Evolutionary conservation across 1,284 basidiomycete genomes (phyloP), one percentile per base, ranked within the genome.

Genomic region (Pseudozyma tsukubaensis): DNA sequence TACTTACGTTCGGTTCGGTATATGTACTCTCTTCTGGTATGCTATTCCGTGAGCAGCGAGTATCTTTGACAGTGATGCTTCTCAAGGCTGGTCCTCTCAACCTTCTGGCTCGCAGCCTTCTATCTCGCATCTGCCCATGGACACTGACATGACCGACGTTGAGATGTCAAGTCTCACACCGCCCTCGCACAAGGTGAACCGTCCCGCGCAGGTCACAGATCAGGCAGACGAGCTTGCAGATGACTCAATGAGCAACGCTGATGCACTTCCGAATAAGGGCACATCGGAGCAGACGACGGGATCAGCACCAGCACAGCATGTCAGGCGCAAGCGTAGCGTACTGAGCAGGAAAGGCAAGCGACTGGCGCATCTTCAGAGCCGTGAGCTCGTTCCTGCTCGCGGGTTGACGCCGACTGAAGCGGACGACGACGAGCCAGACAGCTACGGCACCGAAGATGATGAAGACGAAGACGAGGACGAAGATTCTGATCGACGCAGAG

Each of bases 111-210:
- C 59, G 4, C 44, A 56, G 7, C 40, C 59, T 7, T 56, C 59
- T 8, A 62, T 53, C 2, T 58, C 59, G 4, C 44, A 54, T 14
- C 32, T 58, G 24, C 48, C 57, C 0, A 43, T 44, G 21, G 61
- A 75, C 34, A 65, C 49, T 19, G 60, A 56, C 50, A 60, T 76
- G 59, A 58, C 62, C 35, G 73, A 76, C 29, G 73, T 76, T 5
- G 73, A 76, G 29, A 77, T 77, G 68, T 68, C 71, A n/a, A 73
- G 60, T 54, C 59, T 70, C 37, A 72, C 77, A 16, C 69, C 70
- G 16, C 72, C 73, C 14, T 59, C 74, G 21, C 61, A 69, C 50
- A 59, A 40, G 42, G 24, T 53, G 21, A 57, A 57, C 32, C 40
- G 51, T 14, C 52, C 40, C 11, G 34, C 58, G 11, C 50, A 52